Base-by-base conservation (phyloP, 352 stramenopile species). In the Thraustochytrium striatum region DNA sequence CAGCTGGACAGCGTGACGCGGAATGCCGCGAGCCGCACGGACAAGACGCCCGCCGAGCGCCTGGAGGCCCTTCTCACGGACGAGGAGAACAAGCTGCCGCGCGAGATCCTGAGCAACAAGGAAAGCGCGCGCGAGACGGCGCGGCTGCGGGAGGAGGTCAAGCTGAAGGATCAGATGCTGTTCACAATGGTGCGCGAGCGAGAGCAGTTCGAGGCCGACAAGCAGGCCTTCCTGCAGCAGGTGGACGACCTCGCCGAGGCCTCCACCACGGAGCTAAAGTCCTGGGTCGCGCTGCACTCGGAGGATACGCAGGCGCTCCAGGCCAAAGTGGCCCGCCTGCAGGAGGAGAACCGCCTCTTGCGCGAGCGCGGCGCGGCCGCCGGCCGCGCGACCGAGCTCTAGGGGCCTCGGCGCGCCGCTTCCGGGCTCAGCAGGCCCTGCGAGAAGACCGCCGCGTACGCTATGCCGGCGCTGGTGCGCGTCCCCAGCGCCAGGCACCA, bases 161-260 rank as follows among this genome's bases (percentile, higher is more conserved):
- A 30, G 5, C 65, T 75, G 33, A 75, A 75, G 30, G 65, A 75
- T 28, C 65, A 75, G 36, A 75, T 75, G 65, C 65, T 75, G 21
- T 75, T 44, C 30, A 61, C 65, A 25, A 30, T 75, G 7, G 65
- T 75, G 50, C 44, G 61, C 9, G 65, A 75, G 32, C 44, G 65
- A 16, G 65, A 75, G 39, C 5, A 5, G n/a, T 75, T 75, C 52
- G 65, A 75, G 65, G 41, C 65, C 30, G 32, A 75, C n/a, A 75
- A 75, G 50, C 65, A 68, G 39, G 44, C 65, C 0, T 75, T 75
- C 68, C 32, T 75, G 0, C n/a, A 35, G 0, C 19, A 75, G 39
- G 65, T 75, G 5, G 65, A 75, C 30, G 65, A 75, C 3, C 65
- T 75, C 36, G 43, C 65, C 7, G 52, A 16, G 0, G 65, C 30